phyloP scores from a whole-genome alignment of 495 filamentous ascomycete species.

The Glutinoglossum americanum region DNA sequence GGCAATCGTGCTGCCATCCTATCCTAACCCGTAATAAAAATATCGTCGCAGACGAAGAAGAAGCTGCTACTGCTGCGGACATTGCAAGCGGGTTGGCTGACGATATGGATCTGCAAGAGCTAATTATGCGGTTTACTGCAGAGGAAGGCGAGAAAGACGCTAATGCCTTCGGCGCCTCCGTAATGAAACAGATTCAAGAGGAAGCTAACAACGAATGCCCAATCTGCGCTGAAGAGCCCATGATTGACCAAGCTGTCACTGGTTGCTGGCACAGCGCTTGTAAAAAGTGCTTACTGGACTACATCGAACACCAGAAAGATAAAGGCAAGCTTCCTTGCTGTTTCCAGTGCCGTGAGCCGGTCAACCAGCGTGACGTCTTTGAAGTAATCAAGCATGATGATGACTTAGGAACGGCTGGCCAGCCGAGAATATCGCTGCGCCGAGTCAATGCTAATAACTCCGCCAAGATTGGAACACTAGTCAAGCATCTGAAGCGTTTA shows the following conservation, averaged over 20 bases:
- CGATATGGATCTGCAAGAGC: conserved; percentile 80
- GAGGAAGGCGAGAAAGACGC: conserved; percentile 40
- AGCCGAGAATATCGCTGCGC: conserved; percentile 49
- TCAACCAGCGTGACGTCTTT: conserved; percentile 72
- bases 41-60: conserved; percentile 72
- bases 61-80: conserved; percentile 60
- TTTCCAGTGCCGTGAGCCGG: conserved; percentile 68
- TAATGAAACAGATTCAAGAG: conserved; percentile 72
- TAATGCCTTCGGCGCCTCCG: conserved; percentile 60
- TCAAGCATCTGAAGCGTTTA: conserved; percentile 47
- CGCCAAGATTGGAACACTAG: conserved; percentile 64
- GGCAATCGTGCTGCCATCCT: conserved; percentile 90
- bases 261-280: conserved; percentile 95
- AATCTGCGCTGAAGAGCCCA: conserved; percentile 83
- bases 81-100: conserved; percentile 62
- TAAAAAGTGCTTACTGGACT: conserved; percentile 71
- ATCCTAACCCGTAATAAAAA: conserved; percentile 65
- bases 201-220: conserved; percentile 80
- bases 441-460: conserved; percentile 60
- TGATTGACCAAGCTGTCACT: conserved; percentile 81
- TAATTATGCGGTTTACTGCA: conserved; percentile 65
- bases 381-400: conserved; percentile 49
- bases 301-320: conserved; percentile 66
- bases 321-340: conserved; percentile 56
- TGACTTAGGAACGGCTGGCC: conserved; percentile 3